Evolutionary conservation across 2,329 filamentous ascomycete species (phyloP).

Genomic region (Neofusicoccum cordaticola): DNA sequence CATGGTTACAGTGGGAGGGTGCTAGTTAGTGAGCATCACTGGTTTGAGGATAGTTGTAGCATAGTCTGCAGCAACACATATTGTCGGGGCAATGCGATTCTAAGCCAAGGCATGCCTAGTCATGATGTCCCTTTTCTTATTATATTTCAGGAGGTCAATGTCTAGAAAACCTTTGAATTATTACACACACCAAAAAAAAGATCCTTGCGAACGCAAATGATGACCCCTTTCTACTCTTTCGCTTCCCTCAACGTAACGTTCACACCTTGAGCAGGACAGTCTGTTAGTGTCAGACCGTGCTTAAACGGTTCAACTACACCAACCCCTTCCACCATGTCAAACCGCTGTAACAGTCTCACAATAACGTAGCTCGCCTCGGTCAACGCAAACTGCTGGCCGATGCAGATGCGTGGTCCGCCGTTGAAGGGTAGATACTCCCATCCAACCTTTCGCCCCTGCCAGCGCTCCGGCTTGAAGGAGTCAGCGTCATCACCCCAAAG

Average conservation of each 20-base stretch:
- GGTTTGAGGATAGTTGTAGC: no score
- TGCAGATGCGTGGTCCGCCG: conserved; percentile 28
- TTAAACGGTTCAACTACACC: not conserved
- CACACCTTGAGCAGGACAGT: conserved; percentile 31
- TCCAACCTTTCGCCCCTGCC: conserved; percentile 37
- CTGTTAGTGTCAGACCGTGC: conserved; percentile 25
- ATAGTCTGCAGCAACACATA: no score
- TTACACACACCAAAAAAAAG: no score
- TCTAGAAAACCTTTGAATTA: no score
- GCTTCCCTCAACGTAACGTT: conserved; percentile 29
- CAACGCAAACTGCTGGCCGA: conserved; percentile 29
- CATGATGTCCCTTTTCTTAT: no score
- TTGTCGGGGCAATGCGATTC: no score
- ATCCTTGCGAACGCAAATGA: no score
- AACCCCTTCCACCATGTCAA: conserved; percentile 24
- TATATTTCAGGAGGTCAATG: no score
- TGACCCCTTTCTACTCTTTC: not conserved
- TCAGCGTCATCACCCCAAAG: conserved; percentile 50
- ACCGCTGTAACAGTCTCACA: conserved; percentile 20
- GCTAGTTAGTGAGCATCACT: no score
- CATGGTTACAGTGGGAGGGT: no score
- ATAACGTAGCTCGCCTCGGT: conserved; percentile 22
- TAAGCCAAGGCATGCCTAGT: no score
- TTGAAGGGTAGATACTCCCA: conserved; percentile 33
- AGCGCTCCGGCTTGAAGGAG: conserved; percentile 50